Evolutionary conservation across 257 asterid genomes (phyloP), one percentile per base, ranked within the genome.

Genomic region (Pogostemon cablin): DNA sequence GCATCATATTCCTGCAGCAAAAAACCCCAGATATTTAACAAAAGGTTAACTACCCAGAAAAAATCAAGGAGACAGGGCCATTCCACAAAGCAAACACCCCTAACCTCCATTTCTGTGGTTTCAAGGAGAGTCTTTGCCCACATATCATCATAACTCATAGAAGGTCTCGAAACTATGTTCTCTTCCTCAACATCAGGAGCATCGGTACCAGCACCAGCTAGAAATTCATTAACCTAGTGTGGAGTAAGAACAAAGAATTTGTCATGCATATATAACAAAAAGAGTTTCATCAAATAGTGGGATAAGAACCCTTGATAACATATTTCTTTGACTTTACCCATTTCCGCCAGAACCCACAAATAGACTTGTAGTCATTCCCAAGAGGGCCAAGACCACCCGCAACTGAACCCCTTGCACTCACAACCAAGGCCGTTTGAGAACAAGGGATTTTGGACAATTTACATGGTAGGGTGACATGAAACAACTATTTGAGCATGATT

Each of bases 151-250:
- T 91, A 91, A 81, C 96, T 95, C 88, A 86, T 88, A 59, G 99
- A 95, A 74, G 92, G 95, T 75, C 99, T 87, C 67, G 99, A 86
- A 68, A 85, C 81, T 72, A 85, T 75, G 81, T 95, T 89, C 82
- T 95, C 97, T 68, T 91, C 98, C 80, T 95, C 99, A 68, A 95
- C 99, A 76, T 95, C 99, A 58, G 99, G 99, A 65, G 99, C 99
- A 85, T 95, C 98, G 53, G 99, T 89, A 67, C 99, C 99, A 74
- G 96, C 98, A 82, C 99, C 99, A 83, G 97, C 93, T 70, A 95
- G 88, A 80, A 91, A 95, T 82, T 95, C 98, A 79, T 89, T 89
- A 62, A 95, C 99, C 99, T 93, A 73, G 66, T 41, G 55, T 20
- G 3, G 72, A 58, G 47, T 38, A 67, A 61, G 39, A 60, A 20